Base-by-base conservation (phyloP, 1,139 yeast species). In the Saccharomyces hybrid region DNA sequence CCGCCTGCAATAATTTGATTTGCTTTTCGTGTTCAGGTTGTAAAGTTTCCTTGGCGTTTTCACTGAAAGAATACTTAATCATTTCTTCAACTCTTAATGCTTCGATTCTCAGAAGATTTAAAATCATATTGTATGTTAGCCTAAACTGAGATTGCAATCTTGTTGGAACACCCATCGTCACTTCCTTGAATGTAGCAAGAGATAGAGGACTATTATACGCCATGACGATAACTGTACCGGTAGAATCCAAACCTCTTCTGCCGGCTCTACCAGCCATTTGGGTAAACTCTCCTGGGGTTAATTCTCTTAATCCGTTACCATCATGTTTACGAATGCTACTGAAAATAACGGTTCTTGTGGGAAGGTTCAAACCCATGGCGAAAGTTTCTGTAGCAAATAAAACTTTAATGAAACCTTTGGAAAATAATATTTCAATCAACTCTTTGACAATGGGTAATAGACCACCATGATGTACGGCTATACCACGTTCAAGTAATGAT, bases 191-290 rank as follows among this genome's bases (percentile, higher is more conserved):
- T 31, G 80, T 80, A 9, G 66, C 53, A 7, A 81, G 79, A 3
- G 80, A 76, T 26, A 86, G 73, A 0, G 95, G 90, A 30, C 84
- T 84, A 51, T 82, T 83, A 63, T 84, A 87, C 2, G 95, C 79
- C 96, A 93, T 89, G 27, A 91, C 83, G 57, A 95, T 90, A n/a
- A 95, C 99, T 0, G 97, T 91, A 64, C 99, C 99, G 1, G 88
- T 88, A 28, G 83, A 76, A 75, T 93, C 99, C 60, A 93, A 75
- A 48, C 99, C 99, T 78, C 99, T 84, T 74, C 99, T 84, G 61
- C 99, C 99, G 1, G 99, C 99, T 72, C 99, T 82, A 53, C 99
- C 99, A 0, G 98, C 91, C 99, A 95, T 93, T 73, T 93, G 99
- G 1, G 97, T 95, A 69, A 91, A 93, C 69, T 93, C 99, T 49